These are phyloP conservation scores for Entomortierella lignicola DNA, from an alignment of 192 early-diverging fungal species.

Conservation along the genomic window DNA sequence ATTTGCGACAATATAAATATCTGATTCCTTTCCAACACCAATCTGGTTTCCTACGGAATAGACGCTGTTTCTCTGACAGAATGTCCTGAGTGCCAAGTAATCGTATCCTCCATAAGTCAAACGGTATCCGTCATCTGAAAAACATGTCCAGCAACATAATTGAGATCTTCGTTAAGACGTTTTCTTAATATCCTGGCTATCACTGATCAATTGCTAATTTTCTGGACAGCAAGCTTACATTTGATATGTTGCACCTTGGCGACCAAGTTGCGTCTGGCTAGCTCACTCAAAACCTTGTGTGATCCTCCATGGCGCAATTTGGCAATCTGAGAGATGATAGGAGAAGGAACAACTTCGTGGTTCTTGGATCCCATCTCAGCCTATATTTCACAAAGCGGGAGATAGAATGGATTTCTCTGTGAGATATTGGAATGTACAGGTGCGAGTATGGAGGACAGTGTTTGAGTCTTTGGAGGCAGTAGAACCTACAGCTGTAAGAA, in stretches of 20 bases:
- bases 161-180: conserved; percentile 20
- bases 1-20: conserved; percentile 97
- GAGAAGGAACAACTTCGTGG: conserved; percentile 96
- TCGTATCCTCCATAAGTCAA: conserved; percentile 99
- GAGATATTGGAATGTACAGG: too few relatives aligned
- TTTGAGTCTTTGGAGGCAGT: background rate
- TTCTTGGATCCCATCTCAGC: conserved; percentile 98
- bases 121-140: conserved; percentile 93
- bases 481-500: conserved; percentile 86
- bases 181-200: too few relatives aligned
- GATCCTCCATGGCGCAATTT: conserved; percentile 87
- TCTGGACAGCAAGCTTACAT: conserved; percentile 62
- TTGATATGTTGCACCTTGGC: conserved; percentile 84
- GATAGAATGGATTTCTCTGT: too few relatives aligned
- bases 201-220: background rate
- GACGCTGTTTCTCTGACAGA: conserved; percentile 87
- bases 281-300: conserved; percentile 85
- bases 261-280: conserved; percentile 93
- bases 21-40: conserved; percentile 99
- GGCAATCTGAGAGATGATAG: conserved; percentile 96
- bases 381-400: conserved; percentile 31
- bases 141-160: too few relatives aligned
- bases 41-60: conserved; percentile 99
- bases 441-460: background rate
- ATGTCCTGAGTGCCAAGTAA: conserved; percentile 94